A percentile compares a stretch with the other conserved stretches of the same genome.
These are phyloP conservation scores for Sonneratia alba DNA, from an alignment of 345 rosid genomes.

Conservation along the genomic window DNA sequence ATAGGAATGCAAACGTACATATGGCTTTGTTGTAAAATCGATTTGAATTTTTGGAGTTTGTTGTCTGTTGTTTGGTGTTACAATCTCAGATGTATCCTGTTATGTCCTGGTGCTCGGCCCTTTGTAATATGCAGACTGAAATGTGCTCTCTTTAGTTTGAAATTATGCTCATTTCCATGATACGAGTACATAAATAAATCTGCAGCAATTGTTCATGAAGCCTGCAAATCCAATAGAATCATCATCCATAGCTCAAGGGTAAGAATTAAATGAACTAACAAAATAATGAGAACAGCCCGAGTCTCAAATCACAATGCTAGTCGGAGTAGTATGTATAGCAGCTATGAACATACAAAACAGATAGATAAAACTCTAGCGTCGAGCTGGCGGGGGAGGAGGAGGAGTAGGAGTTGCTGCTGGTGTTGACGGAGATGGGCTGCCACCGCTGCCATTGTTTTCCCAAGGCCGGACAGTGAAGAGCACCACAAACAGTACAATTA, in stretches of 20 bases:
- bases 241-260: not conserved
- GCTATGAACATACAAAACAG: not conserved
- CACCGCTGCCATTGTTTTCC: conserved; percentile 10
- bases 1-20: not conserved
- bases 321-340: not conserved
- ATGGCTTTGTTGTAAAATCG: not conserved
- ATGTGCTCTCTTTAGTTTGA: too few relatives aligned
- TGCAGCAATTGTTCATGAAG: not conserved
- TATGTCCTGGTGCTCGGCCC: not conserved
- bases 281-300: not conserved
- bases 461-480: conserved; percentile 26
- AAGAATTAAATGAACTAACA: not conserved
- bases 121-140: not conserved
- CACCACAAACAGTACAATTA: conserved; percentile 25
- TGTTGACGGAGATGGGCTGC: not conserved
- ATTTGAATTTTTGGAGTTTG: not conserved
- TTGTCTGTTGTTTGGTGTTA: not conserved
- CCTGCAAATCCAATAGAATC: not conserved
- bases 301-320: not conserved
- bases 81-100: not conserved
- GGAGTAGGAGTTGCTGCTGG: conserved; percentile 6
- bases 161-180: not conserved
- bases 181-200: not conserved
- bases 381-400: conserved; percentile 7
- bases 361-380: not conserved